phyloP scores from a whole-genome alignment of 306 rosid species.

The Trichosanthes cucumerina region DNA sequence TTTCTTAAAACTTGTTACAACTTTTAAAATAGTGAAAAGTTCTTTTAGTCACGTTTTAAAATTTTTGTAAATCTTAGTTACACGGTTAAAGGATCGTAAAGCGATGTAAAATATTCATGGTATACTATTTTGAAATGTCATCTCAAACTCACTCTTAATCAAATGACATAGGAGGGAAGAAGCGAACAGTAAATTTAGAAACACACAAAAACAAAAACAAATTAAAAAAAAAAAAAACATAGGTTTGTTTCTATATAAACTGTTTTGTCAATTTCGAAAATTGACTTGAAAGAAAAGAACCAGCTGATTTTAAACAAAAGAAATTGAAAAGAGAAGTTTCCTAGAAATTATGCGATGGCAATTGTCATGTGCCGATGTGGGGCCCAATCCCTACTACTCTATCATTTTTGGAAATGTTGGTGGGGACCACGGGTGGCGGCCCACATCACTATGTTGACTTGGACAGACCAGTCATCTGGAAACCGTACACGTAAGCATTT shows the following conservation, averaged over 20 bases:
- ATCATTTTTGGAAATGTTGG: background rate
- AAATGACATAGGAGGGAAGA: no score
- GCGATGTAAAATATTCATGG: no score
- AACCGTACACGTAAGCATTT: background rate
- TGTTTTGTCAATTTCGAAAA: background rate
- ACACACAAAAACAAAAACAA: background rate
- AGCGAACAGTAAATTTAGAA: background rate
- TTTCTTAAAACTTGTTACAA: no score
- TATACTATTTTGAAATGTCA: background rate
- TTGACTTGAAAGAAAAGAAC: background rate
- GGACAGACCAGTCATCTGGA: background rate
- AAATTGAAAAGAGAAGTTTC: background rate
- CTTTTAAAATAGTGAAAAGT: no score
- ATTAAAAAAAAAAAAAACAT: background rate
- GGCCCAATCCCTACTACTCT: background rate
- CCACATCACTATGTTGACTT: constrained; percentile 10
- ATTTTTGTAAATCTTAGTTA: no score
- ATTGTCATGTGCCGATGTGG: background rate
- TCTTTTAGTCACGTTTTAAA: no score
- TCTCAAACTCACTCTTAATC: background rate
- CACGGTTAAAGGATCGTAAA: no score
- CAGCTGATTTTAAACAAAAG: background rate
- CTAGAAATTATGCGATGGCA: background rate
- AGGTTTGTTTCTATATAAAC: background rate
- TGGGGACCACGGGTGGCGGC: background rate